Base-by-base conservation (phyloP, 2,329 filamentous ascomycete species). In the Trichophyton equinum region DNA sequence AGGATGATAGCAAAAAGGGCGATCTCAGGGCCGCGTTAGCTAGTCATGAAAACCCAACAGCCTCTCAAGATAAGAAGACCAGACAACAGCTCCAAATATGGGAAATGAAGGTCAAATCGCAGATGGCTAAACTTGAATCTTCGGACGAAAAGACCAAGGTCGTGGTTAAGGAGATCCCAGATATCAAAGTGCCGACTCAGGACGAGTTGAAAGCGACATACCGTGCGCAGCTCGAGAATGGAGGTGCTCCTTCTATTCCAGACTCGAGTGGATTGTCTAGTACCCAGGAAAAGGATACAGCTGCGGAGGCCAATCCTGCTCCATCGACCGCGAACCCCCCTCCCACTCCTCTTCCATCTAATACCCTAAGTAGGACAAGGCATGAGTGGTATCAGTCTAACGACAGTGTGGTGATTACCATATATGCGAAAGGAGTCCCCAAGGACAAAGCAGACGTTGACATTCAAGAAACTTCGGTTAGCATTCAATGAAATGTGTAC, bases 301-400 rank as follows among this genome's bases (percentile, higher is more conserved):
- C 44, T n/a, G 44, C 57, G 15, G 44, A 22, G 11, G 57, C 13
- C n/a, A 40, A 38, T 47, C 18, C 60, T 25, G 27, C 57, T 5
- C 20, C 49, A 20, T 4, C 30, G 25, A 25, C 36, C 15, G 20
- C 15, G 1, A 25, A n/a, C 15, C 18, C 42, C 30, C 47, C 66
- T 9, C 30, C 65, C 7, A 40, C 62, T 27, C 38, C 62, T 62
- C 80, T 80, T 4, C 51, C 25, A 18, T 55, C 51, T n/a, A 55
- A n/a, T 18, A 76, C 78, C 1, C 75, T 76, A 9, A 77, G 80
- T 62, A 86, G 86, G 69, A 81, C 87, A 65, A 80, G 85, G 61
- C 79, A 86, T 67, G 85, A 88, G 62, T 88, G 84, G 84, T 87
- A 86, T 67, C 84, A 88, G 68, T 84, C 79, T 53, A 74, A 74